Percentiles rank a stretch among this genome's conserved stretches.
These are phyloP conservation scores for Skeletonema grethae DNA, from an alignment of 108 stramenopile species.

Conservation along the genomic window DNA sequence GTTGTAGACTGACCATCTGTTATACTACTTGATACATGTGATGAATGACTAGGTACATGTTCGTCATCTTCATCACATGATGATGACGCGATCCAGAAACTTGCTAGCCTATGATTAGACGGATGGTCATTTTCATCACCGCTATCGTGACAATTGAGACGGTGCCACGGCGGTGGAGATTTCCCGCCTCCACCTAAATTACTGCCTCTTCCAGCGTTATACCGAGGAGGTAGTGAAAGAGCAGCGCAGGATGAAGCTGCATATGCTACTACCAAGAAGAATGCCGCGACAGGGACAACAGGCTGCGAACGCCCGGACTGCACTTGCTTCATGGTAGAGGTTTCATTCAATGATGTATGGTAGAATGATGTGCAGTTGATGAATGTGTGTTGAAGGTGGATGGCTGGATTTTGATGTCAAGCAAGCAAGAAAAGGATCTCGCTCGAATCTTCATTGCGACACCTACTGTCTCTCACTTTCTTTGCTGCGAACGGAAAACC, in stretches of 20 bases:
- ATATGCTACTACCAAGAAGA: neutral
- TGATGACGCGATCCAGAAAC: neutral
- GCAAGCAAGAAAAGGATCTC: no score
- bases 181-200: neutral
- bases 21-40: no score
- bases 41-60: neutral
- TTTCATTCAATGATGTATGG: no score
- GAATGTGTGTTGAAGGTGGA: no score
- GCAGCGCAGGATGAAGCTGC: neutral
- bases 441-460: no score
- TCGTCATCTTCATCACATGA: conserved; percentile 1
- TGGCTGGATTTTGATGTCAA: no score
- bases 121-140: conserved; percentile 15
- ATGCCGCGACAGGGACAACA: neutral
- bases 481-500: no score
- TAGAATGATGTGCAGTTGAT: no score
- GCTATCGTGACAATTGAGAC: neutral
- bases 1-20: neutral
- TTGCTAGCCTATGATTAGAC: conserved; percentile 5
- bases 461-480: no score
- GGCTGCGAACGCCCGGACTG: neutral
- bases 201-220: conserved; percentile 1
- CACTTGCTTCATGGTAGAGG: no score
- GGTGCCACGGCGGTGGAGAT: conserved; percentile 1
- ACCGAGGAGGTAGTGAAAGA: neutral